Evolutionary conservation across 1,139 yeast species (phyloP).

Genomic region (Cylindricascospora bacillispora): DNA sequence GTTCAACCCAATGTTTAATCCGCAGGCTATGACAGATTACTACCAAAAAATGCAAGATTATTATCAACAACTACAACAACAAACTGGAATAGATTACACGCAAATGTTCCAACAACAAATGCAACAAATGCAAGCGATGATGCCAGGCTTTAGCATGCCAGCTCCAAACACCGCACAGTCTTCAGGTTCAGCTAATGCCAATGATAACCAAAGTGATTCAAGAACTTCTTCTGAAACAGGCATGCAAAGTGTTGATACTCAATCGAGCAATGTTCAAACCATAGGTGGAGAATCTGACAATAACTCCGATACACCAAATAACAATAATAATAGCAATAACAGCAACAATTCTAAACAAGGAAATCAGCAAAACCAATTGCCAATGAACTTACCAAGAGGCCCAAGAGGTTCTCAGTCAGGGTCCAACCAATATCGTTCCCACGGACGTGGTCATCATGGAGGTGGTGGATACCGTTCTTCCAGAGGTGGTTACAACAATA

Average conservation of each 20-base stretch:
- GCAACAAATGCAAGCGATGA: constrained; percentile 36
- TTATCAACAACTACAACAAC: constrained; percentile 48
- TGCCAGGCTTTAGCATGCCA: constrained; percentile 35
- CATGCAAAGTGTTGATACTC: constrained; percentile 3
- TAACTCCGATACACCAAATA: constrained; percentile 9
- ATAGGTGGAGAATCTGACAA: constrained; percentile 17
- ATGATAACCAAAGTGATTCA: constrained; percentile 1
- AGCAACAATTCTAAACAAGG: constrained; percentile 2
- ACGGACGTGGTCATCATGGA: constrained; percentile 7
- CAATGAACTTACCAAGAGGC: constrained; percentile 27
- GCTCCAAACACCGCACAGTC: constrained; percentile 12
- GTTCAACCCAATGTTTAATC: constrained; percentile 68
- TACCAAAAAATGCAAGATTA: constrained; percentile 80
- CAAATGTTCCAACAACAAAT: constrained; percentile 33
- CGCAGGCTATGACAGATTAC: constrained; percentile 80
- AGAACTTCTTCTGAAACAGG: not conserved
- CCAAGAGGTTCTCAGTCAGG: constrained; percentile 23
- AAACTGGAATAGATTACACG: constrained; percentile 28
- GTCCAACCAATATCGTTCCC: constrained; percentile 5
- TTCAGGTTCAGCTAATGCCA: not conserved
- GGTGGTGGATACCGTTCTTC: constrained; percentile 11
- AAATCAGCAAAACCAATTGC: constrained; percentile 5
- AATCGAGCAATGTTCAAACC: constrained; percentile 16
- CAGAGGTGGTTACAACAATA: constrained; percentile 13
- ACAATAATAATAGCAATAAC: constrained; percentile 8